A percentile compares a stretch with the other conserved stretches of the same genome.
Evolutionary conservation across 2,329 filamentous ascomycete genomes (phyloP).

Genomic region (Lachnellula suecica): DNA sequence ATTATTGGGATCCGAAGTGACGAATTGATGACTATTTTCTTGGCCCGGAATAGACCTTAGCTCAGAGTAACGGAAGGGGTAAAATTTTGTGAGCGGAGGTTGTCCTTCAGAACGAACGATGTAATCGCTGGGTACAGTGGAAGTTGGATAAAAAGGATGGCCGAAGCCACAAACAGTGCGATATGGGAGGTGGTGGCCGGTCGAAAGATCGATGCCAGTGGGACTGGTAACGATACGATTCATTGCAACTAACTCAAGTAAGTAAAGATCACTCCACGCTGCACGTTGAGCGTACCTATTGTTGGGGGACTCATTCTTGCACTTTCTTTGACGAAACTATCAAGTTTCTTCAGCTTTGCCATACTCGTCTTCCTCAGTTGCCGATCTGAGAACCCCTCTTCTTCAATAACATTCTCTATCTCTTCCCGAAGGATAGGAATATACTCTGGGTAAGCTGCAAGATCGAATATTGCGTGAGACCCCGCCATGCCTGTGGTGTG

Average conservation of each 20-base stretch:
- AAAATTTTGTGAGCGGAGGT: neutral
- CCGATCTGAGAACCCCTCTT: slow-evolving; percentile 29
- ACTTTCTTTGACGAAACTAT: slow-evolving; percentile 43
- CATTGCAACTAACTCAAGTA: neutral
- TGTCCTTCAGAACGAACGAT: neutral
- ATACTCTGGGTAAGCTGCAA: slow-evolving; percentile 49
- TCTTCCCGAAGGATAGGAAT: slow-evolving; percentile 25
- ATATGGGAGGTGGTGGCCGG: neutral
- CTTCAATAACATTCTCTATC: slow-evolving; percentile 23
- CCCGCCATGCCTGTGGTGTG: slow-evolving; percentile 48
- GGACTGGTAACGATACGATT: neutral
- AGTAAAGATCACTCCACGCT: too few relatives aligned
- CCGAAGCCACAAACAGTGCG: neutral
- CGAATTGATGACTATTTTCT: neutral
- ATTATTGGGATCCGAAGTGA: neutral
- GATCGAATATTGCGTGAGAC: slow-evolving; percentile 51
- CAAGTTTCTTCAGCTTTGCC: slow-evolving; percentile 34
- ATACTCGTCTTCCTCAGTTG: slow-evolving; percentile 32
- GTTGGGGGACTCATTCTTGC: slow-evolving; percentile 36
- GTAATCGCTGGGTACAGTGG: neutral
- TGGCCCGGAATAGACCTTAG: neutral
- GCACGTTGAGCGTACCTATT: slow-evolving; percentile 33
- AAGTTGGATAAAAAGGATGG: neutral
- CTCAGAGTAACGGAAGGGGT: neutral
- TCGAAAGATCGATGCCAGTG: neutral